Evolutionary conservation across 73 alveolate species (phyloP).

Genomic region (Stentor roeselii): DNA sequence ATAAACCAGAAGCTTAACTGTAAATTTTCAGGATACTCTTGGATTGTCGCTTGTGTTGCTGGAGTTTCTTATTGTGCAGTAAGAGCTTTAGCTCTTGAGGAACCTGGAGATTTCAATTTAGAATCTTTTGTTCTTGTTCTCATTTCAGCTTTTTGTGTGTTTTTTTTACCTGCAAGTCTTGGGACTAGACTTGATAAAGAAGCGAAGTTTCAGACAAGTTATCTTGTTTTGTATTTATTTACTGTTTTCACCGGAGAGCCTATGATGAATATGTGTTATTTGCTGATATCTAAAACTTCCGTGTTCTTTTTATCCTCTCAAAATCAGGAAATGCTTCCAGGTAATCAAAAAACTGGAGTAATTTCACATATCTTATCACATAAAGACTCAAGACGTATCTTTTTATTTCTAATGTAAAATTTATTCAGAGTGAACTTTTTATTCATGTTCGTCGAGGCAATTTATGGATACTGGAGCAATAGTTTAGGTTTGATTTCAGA

Average conservation of each 20-base stretch:
- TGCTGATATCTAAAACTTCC: not conserved
- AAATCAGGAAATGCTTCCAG: slow-evolving; percentile 10
- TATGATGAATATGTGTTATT: not conserved
- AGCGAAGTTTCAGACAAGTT: not conserved
- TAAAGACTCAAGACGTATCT: slow-evolving; percentile 8
- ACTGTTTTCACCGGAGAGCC: not conserved
- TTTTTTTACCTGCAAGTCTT: not conserved
- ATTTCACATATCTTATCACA: slow-evolving; percentile 6
- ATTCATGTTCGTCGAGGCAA: slow-evolving; percentile 97
- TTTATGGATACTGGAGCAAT: slow-evolving; percentile 88
- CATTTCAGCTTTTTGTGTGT: not conserved
- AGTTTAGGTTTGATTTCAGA: slow-evolving; percentile 93
- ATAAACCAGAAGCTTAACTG: not conserved
- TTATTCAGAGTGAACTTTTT: slow-evolving; percentile 74
- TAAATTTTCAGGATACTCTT: not conserved
- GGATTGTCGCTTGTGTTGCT: not conserved
- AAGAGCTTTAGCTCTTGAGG: not conserved
- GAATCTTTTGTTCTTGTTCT: not conserved
- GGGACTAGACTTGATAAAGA: not conserved
- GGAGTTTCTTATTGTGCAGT: not conserved
- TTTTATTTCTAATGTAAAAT: slow-evolving; percentile 17
- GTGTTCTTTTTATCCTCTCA: not conserved
- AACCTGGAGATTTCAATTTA: not conserved
- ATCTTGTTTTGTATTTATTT: not conserved
- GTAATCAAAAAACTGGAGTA: not conserved